These are phyloP conservation scores for Ogataea pignaliae DNA, from an alignment of 805 yeast species.

Conservation along the genomic window DNA sequence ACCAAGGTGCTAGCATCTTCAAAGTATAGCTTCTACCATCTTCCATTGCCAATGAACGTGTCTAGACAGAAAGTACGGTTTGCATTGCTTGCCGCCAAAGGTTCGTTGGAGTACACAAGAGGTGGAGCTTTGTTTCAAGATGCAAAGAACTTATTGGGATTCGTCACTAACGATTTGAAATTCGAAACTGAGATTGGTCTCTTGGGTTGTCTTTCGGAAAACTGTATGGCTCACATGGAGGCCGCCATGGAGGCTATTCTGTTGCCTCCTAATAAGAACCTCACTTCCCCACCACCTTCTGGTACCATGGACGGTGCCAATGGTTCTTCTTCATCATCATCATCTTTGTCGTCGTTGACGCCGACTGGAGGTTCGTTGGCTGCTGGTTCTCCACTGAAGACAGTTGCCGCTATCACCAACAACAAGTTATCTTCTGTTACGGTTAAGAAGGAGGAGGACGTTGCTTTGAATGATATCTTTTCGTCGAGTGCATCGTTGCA, in stretches of 20 bases:
- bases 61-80: constrained; percentile 61
- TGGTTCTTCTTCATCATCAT: neutral
- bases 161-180: constrained; percentile 46
- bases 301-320: neutral
- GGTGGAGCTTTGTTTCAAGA: constrained; percentile 79
- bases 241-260: constrained; percentile 57
- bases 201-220: constrained; percentile 59
- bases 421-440: neutral
- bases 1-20: constrained; percentile 37
- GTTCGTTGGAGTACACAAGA: constrained; percentile 75
- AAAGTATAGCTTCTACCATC: constrained; percentile 34
- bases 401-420: neutral
- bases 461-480: constrained; percentile 32
- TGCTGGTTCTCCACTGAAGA: constrained; percentile 18
- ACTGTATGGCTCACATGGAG: constrained; percentile 54
- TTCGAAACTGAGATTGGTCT: constrained; percentile 47
- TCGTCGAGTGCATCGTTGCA: constrained; percentile 13
- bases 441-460: constrained; percentile 18
- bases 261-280: constrained; percentile 39
- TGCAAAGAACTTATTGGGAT: constrained; percentile 51
- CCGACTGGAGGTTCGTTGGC: neutral
- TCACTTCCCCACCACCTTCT: constrained; percentile 6
- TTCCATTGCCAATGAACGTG: constrained; percentile 63
- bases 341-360: neutral
- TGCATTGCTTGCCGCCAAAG: constrained; percentile 62